A percentile compares a stretch with the other conserved stretches of the same genome.
Evolutionary conservation across 2,329 filamentous ascomycete genomes (phyloP).

Genomic region (Diaporthe ampelina): DNA sequence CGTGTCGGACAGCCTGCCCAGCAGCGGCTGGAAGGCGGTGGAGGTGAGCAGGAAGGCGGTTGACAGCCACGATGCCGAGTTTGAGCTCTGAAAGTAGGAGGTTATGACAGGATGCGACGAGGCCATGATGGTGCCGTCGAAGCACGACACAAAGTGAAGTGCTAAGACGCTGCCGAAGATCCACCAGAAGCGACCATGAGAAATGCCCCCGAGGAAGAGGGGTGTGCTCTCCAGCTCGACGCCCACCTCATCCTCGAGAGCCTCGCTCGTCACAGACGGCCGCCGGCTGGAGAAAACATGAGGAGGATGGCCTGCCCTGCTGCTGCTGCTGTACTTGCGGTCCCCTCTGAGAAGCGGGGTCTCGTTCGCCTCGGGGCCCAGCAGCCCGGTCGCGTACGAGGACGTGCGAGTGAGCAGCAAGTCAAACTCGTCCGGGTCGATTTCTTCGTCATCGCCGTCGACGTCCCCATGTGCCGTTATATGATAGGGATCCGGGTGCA

Average conservation of each 20-base stretch:
- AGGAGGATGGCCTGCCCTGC: slow-evolving; percentile 28
- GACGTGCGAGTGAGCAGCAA: slow-evolving; percentile 56
- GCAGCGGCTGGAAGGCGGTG: slow-evolving; percentile 81
- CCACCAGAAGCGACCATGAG: slow-evolving; percentile 69
- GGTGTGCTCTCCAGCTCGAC: slow-evolving; percentile 12
- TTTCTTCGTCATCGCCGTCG: slow-evolving; percentile 32
- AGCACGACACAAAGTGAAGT: slow-evolving; percentile 72
- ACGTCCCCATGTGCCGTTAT: slow-evolving; percentile 20
- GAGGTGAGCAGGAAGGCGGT: slow-evolving; percentile 84
- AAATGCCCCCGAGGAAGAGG: slow-evolving; percentile 61
- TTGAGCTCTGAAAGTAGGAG: slow-evolving; percentile 82
- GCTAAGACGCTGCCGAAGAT: slow-evolving; percentile 72
- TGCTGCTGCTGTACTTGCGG: slow-evolving; percentile 47
- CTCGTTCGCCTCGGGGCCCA: slow-evolving; percentile 59
- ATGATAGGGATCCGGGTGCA: not conserved
- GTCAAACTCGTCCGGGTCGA: slow-evolving; percentile 54
- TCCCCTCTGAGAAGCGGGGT: slow-evolving; percentile 56
- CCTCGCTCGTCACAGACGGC: slow-evolving; percentile 35
- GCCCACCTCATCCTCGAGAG: slow-evolving; percentile 22
- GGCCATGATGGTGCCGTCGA: slow-evolving; percentile 86
- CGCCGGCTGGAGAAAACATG: slow-evolving; percentile 26
- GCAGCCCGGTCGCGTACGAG: slow-evolving; percentile 52
- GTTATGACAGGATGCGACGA: slow-evolving; percentile 84
- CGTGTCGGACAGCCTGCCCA: slow-evolving; percentile 81
- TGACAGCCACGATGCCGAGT: slow-evolving; percentile 86